A percentile compares a stretch with the other conserved stretches of the same genome.
phyloP scores from a whole-genome alignment of 139 green algal genomes.

The Haematococcus sp. region DNA sequence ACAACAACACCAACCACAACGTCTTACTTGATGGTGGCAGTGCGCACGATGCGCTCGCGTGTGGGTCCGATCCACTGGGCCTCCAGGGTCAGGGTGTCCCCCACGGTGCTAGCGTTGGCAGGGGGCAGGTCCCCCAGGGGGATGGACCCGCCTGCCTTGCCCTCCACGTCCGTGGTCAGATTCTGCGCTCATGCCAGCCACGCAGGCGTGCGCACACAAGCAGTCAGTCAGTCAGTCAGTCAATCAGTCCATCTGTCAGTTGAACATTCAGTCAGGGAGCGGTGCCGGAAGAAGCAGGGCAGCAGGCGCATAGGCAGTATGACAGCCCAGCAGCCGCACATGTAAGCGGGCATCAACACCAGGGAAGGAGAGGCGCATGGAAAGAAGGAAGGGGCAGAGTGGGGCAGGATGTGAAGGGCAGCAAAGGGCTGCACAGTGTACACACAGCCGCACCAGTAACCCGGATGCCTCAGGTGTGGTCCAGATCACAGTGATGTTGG shows the following conservation, averaged over 20 bases:
- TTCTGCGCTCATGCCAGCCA: neutral
- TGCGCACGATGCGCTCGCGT: conserved; percentile 26
- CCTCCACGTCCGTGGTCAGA: conserved; percentile 8
- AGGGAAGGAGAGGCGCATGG: too few relatives aligned
- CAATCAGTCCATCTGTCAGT: too few relatives aligned
- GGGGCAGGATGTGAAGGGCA: too few relatives aligned
- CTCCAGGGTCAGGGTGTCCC: conserved; percentile 17
- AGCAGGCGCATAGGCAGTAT: too few relatives aligned
- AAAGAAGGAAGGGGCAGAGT: too few relatives aligned
- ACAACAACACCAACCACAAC: neutral
- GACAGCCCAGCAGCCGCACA: too few relatives aligned
- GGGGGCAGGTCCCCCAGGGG: conserved; percentile 19
- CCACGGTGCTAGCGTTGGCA: conserved; percentile 9
- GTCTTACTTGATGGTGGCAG: conserved; percentile 22
- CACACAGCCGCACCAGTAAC: too few relatives aligned
- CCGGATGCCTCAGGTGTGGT: neutral
- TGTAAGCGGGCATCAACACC: too few relatives aligned
- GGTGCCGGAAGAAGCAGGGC: too few relatives aligned
- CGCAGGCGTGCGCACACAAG: neutral
- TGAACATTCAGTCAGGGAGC: too few relatives aligned
- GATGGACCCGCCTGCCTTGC: conserved; percentile 12
- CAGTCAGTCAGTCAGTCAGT: neutral
- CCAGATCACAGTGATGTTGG: conserved; percentile 25
- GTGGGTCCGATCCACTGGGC: conserved; percentile 48
- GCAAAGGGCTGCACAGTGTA: too few relatives aligned